A percentile compares a stretch with the other conserved stretches of the same genome.
Conservation (phyloP, 2,329 filamentous ascomycete genomes). For the Talaromyces sp. region DNA sequence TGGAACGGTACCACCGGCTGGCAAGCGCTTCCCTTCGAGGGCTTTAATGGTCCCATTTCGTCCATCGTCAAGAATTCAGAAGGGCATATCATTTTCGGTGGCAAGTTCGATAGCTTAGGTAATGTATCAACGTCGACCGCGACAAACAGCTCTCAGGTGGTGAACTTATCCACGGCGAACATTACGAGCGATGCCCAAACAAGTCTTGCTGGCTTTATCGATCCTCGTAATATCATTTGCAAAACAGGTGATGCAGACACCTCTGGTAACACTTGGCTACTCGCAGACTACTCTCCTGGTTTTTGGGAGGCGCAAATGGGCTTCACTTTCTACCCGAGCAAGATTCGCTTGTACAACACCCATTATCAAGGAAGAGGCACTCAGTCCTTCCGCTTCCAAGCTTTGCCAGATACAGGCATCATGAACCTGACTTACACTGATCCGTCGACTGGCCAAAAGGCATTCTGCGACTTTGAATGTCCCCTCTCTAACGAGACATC, state of each 20-base stretch:
- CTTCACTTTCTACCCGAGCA: constrained; percentile 83
- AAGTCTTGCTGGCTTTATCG: constrained; percentile 63
- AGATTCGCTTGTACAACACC: constrained; percentile 84
- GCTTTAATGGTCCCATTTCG: constrained; percentile 88
- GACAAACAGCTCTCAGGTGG: constrained; percentile 66
- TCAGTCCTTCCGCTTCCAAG: constrained; percentile 81
- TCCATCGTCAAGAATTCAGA: constrained; percentile 77
- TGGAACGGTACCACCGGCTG: constrained; percentile 70
- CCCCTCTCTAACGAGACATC: constrained; percentile 71
- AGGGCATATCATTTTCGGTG: constrained; percentile 87
- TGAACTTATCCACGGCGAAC: constrained; percentile 78
- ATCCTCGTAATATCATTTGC: constrained; percentile 81
- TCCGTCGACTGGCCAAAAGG: constrained; percentile 62
- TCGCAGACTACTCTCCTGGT: constrained; percentile 70
- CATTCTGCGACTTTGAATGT: constrained; percentile 75
- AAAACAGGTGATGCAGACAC: constrained; percentile 65
- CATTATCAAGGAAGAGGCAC: constrained; percentile 79
- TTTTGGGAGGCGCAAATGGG: constrained; percentile 80
- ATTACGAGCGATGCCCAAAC: constrained; percentile 64
- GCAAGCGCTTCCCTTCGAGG: constrained; percentile 80
- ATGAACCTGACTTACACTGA: constrained; percentile 94
- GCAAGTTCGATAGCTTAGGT: constrained; percentile 81
- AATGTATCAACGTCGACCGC: constrained; percentile 51
- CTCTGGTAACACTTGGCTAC: constrained; percentile 76
- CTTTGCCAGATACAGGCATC: constrained; percentile 82